These are phyloP conservation scores for Salix caprea DNA, from an alignment of 345 rosid species.

Conservation along the genomic window DNA sequence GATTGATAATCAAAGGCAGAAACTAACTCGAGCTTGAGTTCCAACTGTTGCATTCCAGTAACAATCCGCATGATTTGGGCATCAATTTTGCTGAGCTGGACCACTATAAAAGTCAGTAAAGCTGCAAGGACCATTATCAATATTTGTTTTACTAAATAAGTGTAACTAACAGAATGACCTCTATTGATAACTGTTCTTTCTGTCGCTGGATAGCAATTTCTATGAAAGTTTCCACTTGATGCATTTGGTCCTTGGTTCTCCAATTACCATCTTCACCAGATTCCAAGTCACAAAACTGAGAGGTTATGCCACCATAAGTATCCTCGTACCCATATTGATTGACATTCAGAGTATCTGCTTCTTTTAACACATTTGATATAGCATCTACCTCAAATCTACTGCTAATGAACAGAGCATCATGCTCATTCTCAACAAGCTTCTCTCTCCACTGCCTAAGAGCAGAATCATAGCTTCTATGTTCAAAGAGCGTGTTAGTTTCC, in stretches of 20 bases:
- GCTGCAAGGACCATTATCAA: background rate
- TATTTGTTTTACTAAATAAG: background rate
- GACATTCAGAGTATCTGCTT: constrained; percentile 60
- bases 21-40: constrained; percentile 69
- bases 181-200: constrained; percentile 69
- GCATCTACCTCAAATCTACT: constrained; percentile 68
- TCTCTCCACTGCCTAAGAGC: constrained; percentile 67
- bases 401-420: constrained; percentile 40
- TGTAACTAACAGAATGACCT: constrained; percentile 47
- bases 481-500: constrained; percentile 51
- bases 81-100: constrained; percentile 83
- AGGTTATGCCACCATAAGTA: constrained; percentile 46
- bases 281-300: constrained; percentile 79
- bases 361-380: constrained; percentile 66
- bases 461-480: constrained; percentile 53
- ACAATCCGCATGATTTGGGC: constrained; percentile 68
- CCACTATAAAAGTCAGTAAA: constrained; percentile 18
- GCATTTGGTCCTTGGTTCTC: constrained; percentile 62
- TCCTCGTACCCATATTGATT: constrained; percentile 74
- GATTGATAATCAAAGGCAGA: constrained; percentile 63
- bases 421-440: constrained; percentile 52
- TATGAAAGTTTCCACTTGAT: constrained; percentile 69
- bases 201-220: constrained; percentile 77
- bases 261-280: constrained; percentile 75
- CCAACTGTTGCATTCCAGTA: constrained; percentile 75